Base-by-base conservation (phyloP, 2,329 filamentous ascomycete species). In the Coniochaeta hoffmannii region DNA sequence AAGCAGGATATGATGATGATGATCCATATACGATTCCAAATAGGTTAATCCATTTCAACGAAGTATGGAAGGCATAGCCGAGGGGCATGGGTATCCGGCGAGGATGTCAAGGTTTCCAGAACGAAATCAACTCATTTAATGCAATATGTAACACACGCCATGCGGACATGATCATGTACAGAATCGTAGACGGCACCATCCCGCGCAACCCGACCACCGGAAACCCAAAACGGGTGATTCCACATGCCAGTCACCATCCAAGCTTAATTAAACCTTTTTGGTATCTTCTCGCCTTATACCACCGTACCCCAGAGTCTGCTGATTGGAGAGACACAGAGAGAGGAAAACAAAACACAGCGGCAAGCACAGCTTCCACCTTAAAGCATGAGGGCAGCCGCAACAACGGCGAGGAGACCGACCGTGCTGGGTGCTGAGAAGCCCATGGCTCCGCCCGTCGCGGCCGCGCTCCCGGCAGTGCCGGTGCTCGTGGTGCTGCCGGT, bases 381-480 rank as follows among this genome's bases (percentile, higher is more conserved):
- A 52, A 81, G 66, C 62, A 80, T 61, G 56, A 80, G 67, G 56
- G 72, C 71, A 55, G 68, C 61, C 52, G 63, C 68, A 12, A 62
- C 76, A 32, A 77, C 57, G 57, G 65, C 73, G 52, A 77, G 59
- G 50, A 82, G 68, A 41, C 69, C 68, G 58, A 76, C 61, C 15
- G 72, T 68, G 64, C 68, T 68, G 26, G 77, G 72, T 8, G 71
- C 69, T 51, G 69, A 61, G 59, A 78, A 60, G 55, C 66, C 65
- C 30, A 66, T 62, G 36, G 69, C 64, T 54, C 56, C 65, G 31
- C 55, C 58, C 14, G 62, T 56, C 49, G 59, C 57, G 54, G 65
- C 62, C n/a, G 54, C 51, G 51, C 55, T 55, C 31, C 58, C 62
- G 26, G 59, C 59, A 50, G 61, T 57, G 46, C 60, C 63, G 14